These are phyloP conservation scores for Phytophthora vignae DNA, from an alignment of 352 stramenopile species.

Conservation along the genomic window DNA sequence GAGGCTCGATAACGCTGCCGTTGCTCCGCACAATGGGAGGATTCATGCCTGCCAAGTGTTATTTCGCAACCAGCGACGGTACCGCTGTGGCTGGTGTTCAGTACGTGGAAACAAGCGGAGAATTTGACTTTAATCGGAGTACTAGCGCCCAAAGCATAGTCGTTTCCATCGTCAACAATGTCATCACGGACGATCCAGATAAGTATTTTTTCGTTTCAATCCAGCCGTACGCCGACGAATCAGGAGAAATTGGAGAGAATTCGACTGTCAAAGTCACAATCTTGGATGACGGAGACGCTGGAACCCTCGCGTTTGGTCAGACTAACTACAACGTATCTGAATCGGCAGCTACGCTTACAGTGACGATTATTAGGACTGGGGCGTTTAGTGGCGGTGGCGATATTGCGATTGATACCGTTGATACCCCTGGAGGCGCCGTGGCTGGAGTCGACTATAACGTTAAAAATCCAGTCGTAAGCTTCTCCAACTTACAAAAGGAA, in stretches of 20 bases:
- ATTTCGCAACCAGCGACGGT: conserved; percentile 41
- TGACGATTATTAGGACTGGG: conserved; percentile 36
- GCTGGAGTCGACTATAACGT: conserved; percentile 48
- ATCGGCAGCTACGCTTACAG: conserved; percentile 14
- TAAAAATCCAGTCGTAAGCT: conserved; percentile 1
- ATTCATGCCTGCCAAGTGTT: conserved; percentile 44
- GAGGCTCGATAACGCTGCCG: conserved; percentile 7
- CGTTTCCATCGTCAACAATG: conserved; percentile 60
- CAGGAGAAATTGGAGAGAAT: conserved; percentile 39
- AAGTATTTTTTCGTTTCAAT: conserved; percentile 56
- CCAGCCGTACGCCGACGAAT: conserved; percentile 23
- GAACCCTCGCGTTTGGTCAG: conserved; percentile 46
- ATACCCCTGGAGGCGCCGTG: conserved; percentile 15
- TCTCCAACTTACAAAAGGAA: conserved; percentile 38
- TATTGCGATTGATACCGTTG: conserved; percentile 28
- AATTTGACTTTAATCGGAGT: conserved; percentile 42
- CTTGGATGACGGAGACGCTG: conserved; percentile 58
- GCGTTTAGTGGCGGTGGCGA: conserved; percentile 39
- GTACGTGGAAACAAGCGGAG: conserved; percentile 30
- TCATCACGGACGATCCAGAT: conserved; percentile 53
- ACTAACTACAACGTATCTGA: conserved; percentile 39
- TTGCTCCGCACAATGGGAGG: conserved; percentile 47
- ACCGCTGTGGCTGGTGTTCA: conserved; percentile 45
- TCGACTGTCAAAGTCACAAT: conserved; percentile 43
- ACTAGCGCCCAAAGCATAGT: conserved; percentile 28